A percentile compares a stretch with the other conserved stretches of the same genome.
Evolutionary conservation across 2,329 filamentous ascomycete species (phyloP).

Genomic region (Fusarium siculi): DNA sequence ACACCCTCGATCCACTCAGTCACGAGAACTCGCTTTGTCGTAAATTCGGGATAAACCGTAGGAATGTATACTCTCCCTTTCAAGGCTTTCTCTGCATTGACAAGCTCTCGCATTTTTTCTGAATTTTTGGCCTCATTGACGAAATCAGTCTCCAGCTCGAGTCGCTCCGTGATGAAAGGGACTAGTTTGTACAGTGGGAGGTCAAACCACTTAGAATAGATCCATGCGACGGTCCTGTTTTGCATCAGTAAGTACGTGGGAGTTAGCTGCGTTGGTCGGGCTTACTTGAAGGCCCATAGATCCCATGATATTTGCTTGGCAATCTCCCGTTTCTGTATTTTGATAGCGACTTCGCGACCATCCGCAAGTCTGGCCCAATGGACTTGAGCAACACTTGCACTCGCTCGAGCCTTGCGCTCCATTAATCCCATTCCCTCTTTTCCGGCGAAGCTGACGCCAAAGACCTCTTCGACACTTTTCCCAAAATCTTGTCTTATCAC

Average conservation of each 20-base stretch:
- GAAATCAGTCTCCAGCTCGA: constrained; percentile 95
- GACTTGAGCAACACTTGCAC: constrained; percentile 94
- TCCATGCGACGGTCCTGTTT: constrained; percentile 76
- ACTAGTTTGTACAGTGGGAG: constrained; percentile 92
- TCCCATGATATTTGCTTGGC: constrained; percentile 92
- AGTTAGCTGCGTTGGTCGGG: constrained; percentile 4
- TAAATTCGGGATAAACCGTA: constrained; percentile 83
- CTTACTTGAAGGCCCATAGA: constrained; percentile 90
- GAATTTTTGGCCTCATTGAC: constrained; percentile 90
- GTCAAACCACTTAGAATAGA: constrained; percentile 90
- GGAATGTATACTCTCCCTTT: constrained; percentile 89
- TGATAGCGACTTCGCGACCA: constrained; percentile 91
- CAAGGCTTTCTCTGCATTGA: constrained; percentile 79
- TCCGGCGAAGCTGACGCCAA: constrained; percentile 84
- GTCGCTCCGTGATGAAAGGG: constrained; percentile 91
- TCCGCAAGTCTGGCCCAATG: constrained; percentile 91
- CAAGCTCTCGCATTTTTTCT: constrained; percentile 81
- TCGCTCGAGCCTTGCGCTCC: constrained; percentile 72
- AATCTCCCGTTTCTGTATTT: constrained; percentile 97
- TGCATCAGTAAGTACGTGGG: constrained; percentile 22
- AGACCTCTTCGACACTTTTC: constrained; percentile 88
- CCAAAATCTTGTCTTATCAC: constrained; percentile 91
- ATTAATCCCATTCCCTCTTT: constrained; percentile 74
- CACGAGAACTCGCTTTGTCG: constrained; percentile 85
- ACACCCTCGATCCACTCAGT: constrained; percentile 98